Conservation (phyloP, 805 yeast genomes). For the Hanseniaspora mollemarum region DNA sequence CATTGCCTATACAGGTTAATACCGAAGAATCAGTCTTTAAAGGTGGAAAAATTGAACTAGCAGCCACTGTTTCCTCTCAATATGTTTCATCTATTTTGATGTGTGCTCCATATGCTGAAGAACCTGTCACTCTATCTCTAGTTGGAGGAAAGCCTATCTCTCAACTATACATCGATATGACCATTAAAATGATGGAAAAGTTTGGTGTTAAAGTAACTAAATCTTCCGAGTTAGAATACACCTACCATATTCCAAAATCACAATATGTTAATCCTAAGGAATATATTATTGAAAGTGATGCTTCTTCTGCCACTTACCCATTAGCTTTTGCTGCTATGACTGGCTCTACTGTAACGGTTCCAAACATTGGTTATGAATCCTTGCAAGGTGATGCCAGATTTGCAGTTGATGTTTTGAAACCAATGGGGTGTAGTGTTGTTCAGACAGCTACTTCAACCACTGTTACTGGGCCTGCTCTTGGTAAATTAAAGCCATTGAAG, state of each 20-base stretch:
- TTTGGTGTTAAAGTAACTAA: slow-evolving; percentile 72
- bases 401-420: slow-evolving; percentile 80
- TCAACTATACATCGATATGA: slow-evolving; percentile 92
- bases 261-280: slow-evolving; percentile 67
- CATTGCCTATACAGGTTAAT: slow-evolving; percentile 64
- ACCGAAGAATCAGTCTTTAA: slow-evolving; percentile 54
- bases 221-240: slow-evolving; percentile 60
- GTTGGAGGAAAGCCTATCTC: slow-evolving; percentile 97
- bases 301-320: slow-evolving; percentile 95
- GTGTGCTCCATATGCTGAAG: slow-evolving; percentile 93
- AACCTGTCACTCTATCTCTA: slow-evolving; percentile 74
- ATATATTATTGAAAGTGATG: slow-evolving; percentile 90
- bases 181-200: slow-evolving; percentile 83
- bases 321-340: slow-evolving; percentile 94
- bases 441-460: slow-evolving; percentile 83
- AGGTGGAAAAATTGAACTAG: slow-evolving; percentile 88
- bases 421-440: slow-evolving; percentile 87
- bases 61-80: slow-evolving; percentile 94
- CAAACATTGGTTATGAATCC: slow-evolving; percentile 84
- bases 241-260: slow-evolving; percentile 84
- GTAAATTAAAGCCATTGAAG: slow-evolving; percentile 55
- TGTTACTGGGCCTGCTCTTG: slow-evolving; percentile 75
- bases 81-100: slow-evolving; percentile 90
- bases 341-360: slow-evolving; percentile 83
- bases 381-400: slow-evolving; percentile 96